Evolutionary conservation across 1,139 yeast species (phyloP), one percentile per base, ranked within the genome.

Genomic region (Saccharomyces hybrid): DNA sequence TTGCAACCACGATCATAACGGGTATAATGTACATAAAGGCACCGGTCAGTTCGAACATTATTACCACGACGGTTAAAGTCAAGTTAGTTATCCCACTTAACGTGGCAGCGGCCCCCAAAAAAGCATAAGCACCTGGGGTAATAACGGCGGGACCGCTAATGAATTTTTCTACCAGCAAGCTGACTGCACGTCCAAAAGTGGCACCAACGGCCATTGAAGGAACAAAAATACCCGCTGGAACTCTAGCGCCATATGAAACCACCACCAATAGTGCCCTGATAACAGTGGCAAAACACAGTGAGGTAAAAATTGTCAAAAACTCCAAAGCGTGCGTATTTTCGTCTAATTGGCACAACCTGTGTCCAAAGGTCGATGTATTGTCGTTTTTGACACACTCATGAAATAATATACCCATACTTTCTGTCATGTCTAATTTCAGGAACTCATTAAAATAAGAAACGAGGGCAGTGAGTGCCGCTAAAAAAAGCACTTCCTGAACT

Each of bases 141-240:
- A 91, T 81, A 64, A 96, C 88, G 1, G 63, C 60, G 0, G 80
- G 74, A 0, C 72, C 73, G 13, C 72, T 66, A 2, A 78, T 57
- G 63, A 87, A 87, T 48, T 64, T 55, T 16, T 76, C 75, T 34
- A 84, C 79, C 11, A 86, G 60, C 32, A 75, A 64, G 62, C 91
- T 87, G 16, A 87, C 83, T 0, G 95, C 84, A 55, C 98, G 78
- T 3, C 97, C 97, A 74, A 91, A 90, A 1, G 95, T 82, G 0
- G 97, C 97, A 5, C 98, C 98, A 1, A 93, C 88, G 0, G 97
- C 97, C 95, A 91, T 86, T 0, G 97, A 88, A 0, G 98, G 98
- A 14, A 91, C 97, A 72, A 91, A 91, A 9, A 91, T 90, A 19
- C 97, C 98, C 1, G 97, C 96, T 1, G 98, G 98, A 0, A 91